Conservation (phyloP, 805 yeast genomes). For the Kazachstania viticola region DNA sequence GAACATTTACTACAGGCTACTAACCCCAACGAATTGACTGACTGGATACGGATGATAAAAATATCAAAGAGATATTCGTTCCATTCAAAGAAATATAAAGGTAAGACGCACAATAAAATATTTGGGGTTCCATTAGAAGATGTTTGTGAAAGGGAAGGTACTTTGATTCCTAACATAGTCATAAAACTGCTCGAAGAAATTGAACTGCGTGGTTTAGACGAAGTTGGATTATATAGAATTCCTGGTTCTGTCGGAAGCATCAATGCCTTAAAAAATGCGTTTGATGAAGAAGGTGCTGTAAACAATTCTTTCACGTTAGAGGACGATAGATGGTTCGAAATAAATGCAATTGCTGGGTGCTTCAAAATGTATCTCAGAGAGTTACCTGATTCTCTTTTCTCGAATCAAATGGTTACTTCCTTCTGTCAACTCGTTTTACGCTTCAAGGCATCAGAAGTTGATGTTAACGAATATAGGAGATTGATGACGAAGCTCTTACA, state of each 20-base stretch:
- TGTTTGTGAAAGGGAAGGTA: conserved; percentile 61
- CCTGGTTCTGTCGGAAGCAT: conserved; percentile 54
- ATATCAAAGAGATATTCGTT: conserved; percentile 32
- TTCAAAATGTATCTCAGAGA: conserved; percentile 77
- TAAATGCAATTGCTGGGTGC: conserved; percentile 80
- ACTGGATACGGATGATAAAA: conserved; percentile 50
- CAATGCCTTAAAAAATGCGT: conserved; percentile 40
- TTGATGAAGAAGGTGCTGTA: conserved; percentile 35
- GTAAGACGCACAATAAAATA: conserved; percentile 38
- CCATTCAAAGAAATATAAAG: conserved; percentile 30
- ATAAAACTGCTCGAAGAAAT: conserved; percentile 58
- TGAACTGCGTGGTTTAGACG: conserved; percentile 80
- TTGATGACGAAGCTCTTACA: conserved; percentile 24
- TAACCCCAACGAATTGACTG: conserved; percentile 48
- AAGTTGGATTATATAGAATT: conserved; percentile 78
- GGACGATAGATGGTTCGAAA: conserved; percentile 58
- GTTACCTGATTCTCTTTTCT: conserved; percentile 72
- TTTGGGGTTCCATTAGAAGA: conserved; percentile 80
- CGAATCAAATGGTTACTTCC: conserved; percentile 50
- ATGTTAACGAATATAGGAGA: conserved; percentile 16
- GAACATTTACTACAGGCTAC: conserved; percentile 61
- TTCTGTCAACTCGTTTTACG: conserved; percentile 32
- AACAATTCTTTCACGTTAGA: conserved; percentile 36
- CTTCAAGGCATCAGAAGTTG: conserved; percentile 13
- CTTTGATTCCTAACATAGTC: conserved; percentile 53